Evolutionary conservation across 345 rosid genomes (phyloP), one percentile per base, ranked within the genome.

Genomic region (Euphorbia pulcherrima): DNA sequence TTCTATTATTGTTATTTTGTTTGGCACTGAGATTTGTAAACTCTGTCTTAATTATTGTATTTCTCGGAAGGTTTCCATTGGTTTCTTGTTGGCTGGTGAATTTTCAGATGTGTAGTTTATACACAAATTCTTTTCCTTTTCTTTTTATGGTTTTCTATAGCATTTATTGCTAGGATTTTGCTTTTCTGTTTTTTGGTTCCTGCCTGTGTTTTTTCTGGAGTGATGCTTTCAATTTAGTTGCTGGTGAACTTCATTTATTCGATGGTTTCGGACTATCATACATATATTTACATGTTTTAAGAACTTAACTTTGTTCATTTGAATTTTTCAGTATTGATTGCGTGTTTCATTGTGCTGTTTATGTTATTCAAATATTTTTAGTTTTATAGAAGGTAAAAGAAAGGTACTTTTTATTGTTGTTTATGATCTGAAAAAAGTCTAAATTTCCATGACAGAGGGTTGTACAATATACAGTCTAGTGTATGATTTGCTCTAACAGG

Each of bases 81-180:
- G 20, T 33, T 29, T 29, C 4, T 30, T 58, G 40, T 29, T 6
- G 16, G 18, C 21, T 4, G 35, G 23, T 30, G 29, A 58, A 16
- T 1, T 56, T 17, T 58, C 18, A 58, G 64, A 60, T 37, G 64
- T 28, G 12, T 60, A 60, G 64, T 60, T 60, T 37, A n/a, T 44
- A 5, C 10, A 10, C 20, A 26, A 35, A 33, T 33, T 27, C 44
- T 60, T 5, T n/a, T 60, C n/a, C 0, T n/a, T 7, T 60, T 5
- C 6, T 30, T 33, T 10, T 60, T 37, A 12, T 60, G 52, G 18
- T 8, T 21, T 35, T 60, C 6, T 35, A 18, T 8, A 11, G 10
- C 17, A 35, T 35, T n/a, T 52, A 18, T 8, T 28, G 4, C 8
- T 16, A 14, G 30, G 39, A 58, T 20, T 26, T 60, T 9, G 33